These are phyloP conservation scores for Metschnikowia drakensbergensis DNA, from an alignment of 805 yeast species.

Conservation along the genomic window DNA sequence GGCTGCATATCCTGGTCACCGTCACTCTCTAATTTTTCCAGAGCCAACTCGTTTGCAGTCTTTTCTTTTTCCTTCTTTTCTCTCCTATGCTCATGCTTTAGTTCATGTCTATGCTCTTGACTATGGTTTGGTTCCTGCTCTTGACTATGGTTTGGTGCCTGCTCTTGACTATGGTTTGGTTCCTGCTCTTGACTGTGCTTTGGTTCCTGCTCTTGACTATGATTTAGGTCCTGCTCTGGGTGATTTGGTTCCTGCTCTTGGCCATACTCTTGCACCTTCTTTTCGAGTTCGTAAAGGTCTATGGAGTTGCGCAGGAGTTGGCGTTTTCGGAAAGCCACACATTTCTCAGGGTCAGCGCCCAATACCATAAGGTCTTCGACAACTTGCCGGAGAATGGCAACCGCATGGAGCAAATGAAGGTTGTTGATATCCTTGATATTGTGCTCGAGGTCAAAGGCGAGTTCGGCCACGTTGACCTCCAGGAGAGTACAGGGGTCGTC, in stretches of 20 bases:
- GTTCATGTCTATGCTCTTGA: too few relatives aligned
- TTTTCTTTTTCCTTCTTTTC: not conserved
- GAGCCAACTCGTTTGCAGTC: too few relatives aligned
- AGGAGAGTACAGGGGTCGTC: constrained; percentile 36
- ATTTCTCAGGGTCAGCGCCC: constrained; percentile 23
- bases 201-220: too few relatives aligned
- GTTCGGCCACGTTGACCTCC: constrained; percentile 32
- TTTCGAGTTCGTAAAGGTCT: constrained; percentile 10
- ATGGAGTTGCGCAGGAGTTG: constrained; percentile 23
- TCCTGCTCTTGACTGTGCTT: too few relatives aligned
- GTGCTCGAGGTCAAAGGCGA: constrained; percentile 31
- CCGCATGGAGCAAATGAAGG: constrained; percentile 34
- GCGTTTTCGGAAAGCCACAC: constrained; percentile 23
- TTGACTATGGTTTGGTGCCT: too few relatives aligned
- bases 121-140: too few relatives aligned
- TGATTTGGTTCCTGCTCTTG: not conserved
- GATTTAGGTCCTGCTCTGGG: too few relatives aligned
- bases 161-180: too few relatives aligned
- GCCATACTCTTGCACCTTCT: not conserved
- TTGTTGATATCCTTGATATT: constrained; percentile 32
- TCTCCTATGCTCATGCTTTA: too few relatives aligned
- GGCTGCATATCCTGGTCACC: not conserved
- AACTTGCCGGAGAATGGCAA: constrained; percentile 26
- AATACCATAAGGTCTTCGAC: constrained; percentile 33
- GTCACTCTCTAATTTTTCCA: not conserved